A percentile compares a stretch with the other conserved stretches of the same genome.
Evolutionary conservation across 176 grass and related monocot genomes (phyloP).

Genomic region (Oryza meyeriana): DNA sequence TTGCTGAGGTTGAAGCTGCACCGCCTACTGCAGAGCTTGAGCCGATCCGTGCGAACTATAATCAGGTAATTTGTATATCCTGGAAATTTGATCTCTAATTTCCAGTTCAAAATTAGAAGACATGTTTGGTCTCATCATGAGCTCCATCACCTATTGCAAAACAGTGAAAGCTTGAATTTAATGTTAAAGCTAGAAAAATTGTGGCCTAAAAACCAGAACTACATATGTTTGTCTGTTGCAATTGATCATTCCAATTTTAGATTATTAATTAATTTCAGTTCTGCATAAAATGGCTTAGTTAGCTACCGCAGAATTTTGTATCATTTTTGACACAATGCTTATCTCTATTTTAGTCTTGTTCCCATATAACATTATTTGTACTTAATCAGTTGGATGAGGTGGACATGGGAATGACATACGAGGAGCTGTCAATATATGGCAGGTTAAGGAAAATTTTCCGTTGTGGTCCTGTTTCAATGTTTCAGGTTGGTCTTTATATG

Average conservation of each 20-base stretch:
- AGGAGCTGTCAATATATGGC: slow-evolving; percentile 92
- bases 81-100: background rate
- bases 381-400: slow-evolving; percentile 87
- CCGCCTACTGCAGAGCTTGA: slow-evolving; percentile 97
- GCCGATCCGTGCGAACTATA: slow-evolving; percentile 82
- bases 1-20: slow-evolving; percentile 92
- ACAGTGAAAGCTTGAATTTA: background rate
- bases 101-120: background rate
- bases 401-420: slow-evolving; percentile 99
- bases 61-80: slow-evolving; percentile 46
- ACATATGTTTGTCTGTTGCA: background rate
- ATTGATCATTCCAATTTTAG: background rate
- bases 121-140: background rate
- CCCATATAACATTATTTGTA: slow-evolving; percentile 30
- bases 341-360: background rate
- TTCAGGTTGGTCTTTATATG: slow-evolving; percentile 57
- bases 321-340: background rate
- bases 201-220: background rate
- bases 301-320: background rate
- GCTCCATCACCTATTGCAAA: background rate
- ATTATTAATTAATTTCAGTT: background rate
- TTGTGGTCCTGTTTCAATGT: slow-evolving; percentile 94
- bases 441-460: slow-evolving; percentile 98
- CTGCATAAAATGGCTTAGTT: background rate
- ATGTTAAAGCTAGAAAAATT: background rate